Base-by-base conservation (phyloP, 2,329 filamentous ascomycete species). In the Curvularia lunata region DNA sequence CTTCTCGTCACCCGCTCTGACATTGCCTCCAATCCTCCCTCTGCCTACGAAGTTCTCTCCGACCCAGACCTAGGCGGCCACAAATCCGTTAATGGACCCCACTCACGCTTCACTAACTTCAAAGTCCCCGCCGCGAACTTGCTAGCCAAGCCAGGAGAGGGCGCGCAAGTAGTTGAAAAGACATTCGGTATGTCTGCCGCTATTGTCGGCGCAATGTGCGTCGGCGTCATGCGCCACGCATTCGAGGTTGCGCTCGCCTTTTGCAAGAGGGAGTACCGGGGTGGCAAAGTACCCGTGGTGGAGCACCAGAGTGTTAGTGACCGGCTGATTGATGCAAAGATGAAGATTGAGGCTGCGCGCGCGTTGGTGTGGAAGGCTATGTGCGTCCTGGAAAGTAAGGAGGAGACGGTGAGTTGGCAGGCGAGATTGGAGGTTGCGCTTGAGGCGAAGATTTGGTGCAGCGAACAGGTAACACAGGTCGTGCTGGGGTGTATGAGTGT, bases 131-230 rank as follows among this genome's bases (percentile, higher is more conserved):
- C 65, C 1, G 73, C 76, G 49, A 82, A 85, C 48, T 67, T 84
- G 0, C 78, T 86, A 8, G 79, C 76, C 18, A 61, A 72, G 2
- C 80, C 80, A 0, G 81, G 80, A 2, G 66, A 75, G 28, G 83
- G 79, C 2, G 79, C 78, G 0, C 63, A 75, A 10, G 59, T 84
- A 3, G 78, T 82, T 1, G 77, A 78, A 16, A 64, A 69, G 19
- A 74, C 79, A 0, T 83, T 85, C 52, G 80, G 80, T 4, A 69
- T 67, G 12, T 75, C 73, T 2, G 83, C 82, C 1, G 79, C 80
- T 1, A 73, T 86, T 0, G 83, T 85, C 0, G 83, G 83, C 1
- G 83, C 83, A 2, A 85, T 86, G 80, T 77, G 77, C 9, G 81
- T 83, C 0, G 82, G 83, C 2, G 72, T 86, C 40, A 84, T 84